Base-by-base conservation (phyloP, 2,329 filamentous ascomycete species). In the Coniochaeta hoffmannii region DNA sequence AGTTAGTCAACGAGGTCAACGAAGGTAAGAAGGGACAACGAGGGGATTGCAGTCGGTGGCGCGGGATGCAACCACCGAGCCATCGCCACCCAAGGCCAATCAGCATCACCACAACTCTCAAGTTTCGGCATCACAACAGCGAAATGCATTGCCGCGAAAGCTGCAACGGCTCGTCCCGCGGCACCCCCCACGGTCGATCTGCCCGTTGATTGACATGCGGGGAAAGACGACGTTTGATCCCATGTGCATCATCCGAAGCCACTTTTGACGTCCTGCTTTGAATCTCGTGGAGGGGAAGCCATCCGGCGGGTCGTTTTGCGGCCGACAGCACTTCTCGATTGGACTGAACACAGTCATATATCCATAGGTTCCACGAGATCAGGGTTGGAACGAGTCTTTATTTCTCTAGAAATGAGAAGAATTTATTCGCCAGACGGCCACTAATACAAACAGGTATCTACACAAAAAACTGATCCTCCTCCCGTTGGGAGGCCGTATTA, bases 61-160 rank as follows among this genome's bases (percentile, higher is more conserved):
- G 41, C 41, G 41, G 41, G 41, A 22, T 46, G 9, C 22, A 7
- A 46, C 24, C 49, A 51, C 49, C 49, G 49, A 51, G 31, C 17
- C 12, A n/a, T 9, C 14, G 6, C 28, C 49, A 5, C 44, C 4
- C 17, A 31, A 50, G 24, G 7, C 44, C 26, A 50, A 11, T 24
- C 14, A 7, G n/a, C 44, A 50, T 30, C 44, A 17, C 19, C 28
- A 34, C 19, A 46, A 46, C 41, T 28, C 22, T 22, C 24, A n/a
- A 8, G 2, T 3, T 34, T 51, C 49, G 49, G 49, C 31, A 28
- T 51, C 41, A 22, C 49, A 51, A 51, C 49, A 51, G 49, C 49
- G 49, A 51, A 51, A 51, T 51, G 49, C 49, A 51, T 51, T 14
- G n/a, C 49, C 28, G 22, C 15, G 41, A 46, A 12, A 46, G 41